Conservation (phyloP, 208 protist genomes). For the Crithidia thermophila region DNA sequence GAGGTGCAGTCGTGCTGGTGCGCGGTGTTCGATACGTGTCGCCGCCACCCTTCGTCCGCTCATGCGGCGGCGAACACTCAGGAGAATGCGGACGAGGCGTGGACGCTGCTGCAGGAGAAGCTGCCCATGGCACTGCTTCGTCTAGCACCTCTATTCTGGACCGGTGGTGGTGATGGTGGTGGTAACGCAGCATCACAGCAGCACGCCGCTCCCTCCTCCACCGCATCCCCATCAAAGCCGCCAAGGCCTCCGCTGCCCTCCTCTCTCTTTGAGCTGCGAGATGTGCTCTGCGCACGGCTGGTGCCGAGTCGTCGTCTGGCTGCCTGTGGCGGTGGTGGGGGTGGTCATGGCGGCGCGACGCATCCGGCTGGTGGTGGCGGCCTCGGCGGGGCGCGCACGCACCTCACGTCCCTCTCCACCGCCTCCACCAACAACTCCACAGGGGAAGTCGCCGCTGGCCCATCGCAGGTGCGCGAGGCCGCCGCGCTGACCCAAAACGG, state of each 20-base stretch:
- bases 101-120: constrained; percentile 5
- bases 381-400: not conserved
- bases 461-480: too few relatives aligned
- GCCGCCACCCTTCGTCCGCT: not conserved
- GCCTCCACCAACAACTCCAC: not conserved
- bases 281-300: constrained; percentile 2
- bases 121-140: constrained; percentile 30
- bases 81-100: not conserved
- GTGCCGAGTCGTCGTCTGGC: not conserved
- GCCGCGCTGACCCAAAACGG: too few relatives aligned
- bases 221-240: too few relatives aligned
- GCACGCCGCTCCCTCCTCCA: too few relatives aligned
- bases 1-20: constrained; percentile 21
- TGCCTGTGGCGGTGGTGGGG: not conserved
- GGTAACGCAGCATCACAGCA: too few relatives aligned
- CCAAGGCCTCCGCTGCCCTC: not conserved
- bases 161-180: too few relatives aligned
- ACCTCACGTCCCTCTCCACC: not conserved
- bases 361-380: not conserved
- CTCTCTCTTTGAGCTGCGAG: not conserved
- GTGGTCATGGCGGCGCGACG: too few relatives aligned
- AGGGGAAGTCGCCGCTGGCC: too few relatives aligned
- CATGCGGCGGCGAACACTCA: not conserved
- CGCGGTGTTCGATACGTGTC: not conserved
- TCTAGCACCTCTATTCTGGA: constrained; percentile 27